Evolutionary conservation across 495 filamentous ascomycete species (phyloP).

Genomic region (Pyronema omphalodes): DNA sequence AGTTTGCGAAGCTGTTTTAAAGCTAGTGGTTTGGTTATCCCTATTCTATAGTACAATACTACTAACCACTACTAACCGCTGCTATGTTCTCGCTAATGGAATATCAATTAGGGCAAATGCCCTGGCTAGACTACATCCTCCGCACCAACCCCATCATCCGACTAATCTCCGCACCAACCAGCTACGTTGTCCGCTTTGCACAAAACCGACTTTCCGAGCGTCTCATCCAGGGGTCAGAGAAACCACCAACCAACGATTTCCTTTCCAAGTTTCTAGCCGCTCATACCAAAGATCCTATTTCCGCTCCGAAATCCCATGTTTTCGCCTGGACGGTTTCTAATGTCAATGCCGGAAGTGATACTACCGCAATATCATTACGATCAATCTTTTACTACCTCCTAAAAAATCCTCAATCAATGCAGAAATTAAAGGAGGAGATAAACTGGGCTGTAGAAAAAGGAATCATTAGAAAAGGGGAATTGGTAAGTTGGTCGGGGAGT

Average conservation of each 20-base stretch:
- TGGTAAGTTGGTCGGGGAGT: slow-evolving; percentile 29
- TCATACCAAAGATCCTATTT: slow-evolving; percentile 38
- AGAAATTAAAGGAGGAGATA: slow-evolving; percentile 28
- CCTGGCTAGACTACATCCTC: slow-evolving; percentile 40
- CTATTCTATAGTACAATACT: no score
- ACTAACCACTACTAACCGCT: no score
- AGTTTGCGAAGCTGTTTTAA: no score
- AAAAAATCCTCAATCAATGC: slow-evolving; percentile 28
- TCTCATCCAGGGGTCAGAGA: background rate
- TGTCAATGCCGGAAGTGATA: slow-evolving; percentile 32
- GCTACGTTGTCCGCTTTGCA: slow-evolving; percentile 6
- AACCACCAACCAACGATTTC: slow-evolving; percentile 29
- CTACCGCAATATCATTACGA: slow-evolving; percentile 33
- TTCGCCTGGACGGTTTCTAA: slow-evolving; percentile 26
- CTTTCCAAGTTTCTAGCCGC: slow-evolving; percentile 42
- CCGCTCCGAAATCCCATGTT: slow-evolving; percentile 33
- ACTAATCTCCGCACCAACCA: slow-evolving; percentile 12
- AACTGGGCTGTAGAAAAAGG: slow-evolving; percentile 11
- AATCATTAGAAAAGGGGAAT: slow-evolving; percentile 1
- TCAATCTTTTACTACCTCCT: slow-evolving; percentile 35
- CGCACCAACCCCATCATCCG: slow-evolving; percentile 41
- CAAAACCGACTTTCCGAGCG: slow-evolving; percentile 6
- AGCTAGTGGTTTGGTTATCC: no score
- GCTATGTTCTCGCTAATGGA: no score
- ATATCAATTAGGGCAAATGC: slow-evolving; percentile 42